These are phyloP conservation scores for Colletotrichum salicis DNA, from an alignment of 2,329 filamentous ascomycete species.

Conservation along the genomic window DNA sequence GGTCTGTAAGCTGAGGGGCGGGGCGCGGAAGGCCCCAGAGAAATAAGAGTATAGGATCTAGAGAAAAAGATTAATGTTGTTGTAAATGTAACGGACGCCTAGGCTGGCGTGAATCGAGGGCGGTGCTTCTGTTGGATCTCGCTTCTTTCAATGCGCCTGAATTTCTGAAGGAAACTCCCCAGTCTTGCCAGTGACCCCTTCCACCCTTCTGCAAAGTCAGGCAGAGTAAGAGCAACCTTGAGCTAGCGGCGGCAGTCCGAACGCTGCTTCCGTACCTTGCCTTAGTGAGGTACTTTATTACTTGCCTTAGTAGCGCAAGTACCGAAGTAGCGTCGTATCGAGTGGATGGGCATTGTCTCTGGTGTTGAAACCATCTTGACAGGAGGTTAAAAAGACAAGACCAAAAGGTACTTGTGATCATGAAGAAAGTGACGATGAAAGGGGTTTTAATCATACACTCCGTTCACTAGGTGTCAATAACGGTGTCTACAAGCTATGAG, in stretches of 20 bases:
- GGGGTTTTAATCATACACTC: neutral
- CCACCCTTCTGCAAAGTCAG: neutral
- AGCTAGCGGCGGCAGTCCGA: constrained; percentile 28
- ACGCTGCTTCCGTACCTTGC: constrained; percentile 31
- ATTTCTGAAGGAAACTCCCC: neutral
- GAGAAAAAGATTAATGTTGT: neutral
- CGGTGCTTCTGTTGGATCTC: neutral
- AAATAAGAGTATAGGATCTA: neutral
- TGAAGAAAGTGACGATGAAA: neutral
- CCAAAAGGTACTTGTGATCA: neutral
- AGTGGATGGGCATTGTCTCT: neutral
- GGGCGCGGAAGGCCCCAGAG: constrained; percentile 18
- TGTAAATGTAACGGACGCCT: neutral
- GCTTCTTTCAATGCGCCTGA: neutral
- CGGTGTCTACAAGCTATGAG: neutral
- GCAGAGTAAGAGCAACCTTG: neutral
- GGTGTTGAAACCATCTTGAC: neutral
- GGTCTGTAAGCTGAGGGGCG: constrained; percentile 10
- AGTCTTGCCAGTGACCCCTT: neutral
- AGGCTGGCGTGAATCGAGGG: neutral
- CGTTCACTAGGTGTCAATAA: neutral
- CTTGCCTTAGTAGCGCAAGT: neutral
- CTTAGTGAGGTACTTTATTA: constrained; percentile 25
- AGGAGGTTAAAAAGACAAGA: neutral
- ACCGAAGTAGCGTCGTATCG: constrained; percentile 1